Percentiles rank a stretch among this genome's conserved stretches.
phyloP scores from a whole-genome alignment of 1,139 yeast genomes.

The Diutina neorugosa region DNA sequence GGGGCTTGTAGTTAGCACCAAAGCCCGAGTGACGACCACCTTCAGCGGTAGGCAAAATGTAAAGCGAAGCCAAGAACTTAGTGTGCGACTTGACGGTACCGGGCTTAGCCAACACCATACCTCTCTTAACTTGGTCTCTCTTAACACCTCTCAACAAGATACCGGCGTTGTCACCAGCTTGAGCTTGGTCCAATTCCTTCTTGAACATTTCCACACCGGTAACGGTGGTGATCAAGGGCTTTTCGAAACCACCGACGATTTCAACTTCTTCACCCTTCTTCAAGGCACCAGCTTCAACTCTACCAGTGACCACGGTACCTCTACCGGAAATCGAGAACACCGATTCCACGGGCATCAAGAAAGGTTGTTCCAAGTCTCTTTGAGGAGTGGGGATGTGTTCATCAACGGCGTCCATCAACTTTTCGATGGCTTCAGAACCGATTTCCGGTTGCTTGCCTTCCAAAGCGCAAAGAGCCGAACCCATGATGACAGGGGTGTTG shows the following conservation, averaged over 20 bases:
- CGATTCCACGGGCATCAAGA: conserved; percentile 95
- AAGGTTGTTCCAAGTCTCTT: conserved; percentile 94
- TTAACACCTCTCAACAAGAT: conserved; percentile 93
- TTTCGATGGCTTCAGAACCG: conserved; percentile 75
- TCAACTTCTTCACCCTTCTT: conserved; percentile 98
- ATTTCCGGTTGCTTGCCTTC: conserved; percentile 85
- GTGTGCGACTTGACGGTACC: conserved; percentile 88
- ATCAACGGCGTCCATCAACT: conserved; percentile 86
- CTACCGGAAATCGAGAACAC: conserved; percentile 98
- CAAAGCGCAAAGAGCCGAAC: conserved; percentile 95
- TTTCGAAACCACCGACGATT: conserved; percentile 83
- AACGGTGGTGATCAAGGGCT: conserved; percentile 85
- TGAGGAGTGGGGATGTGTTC: conserved; percentile 91
- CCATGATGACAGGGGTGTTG: conserved; percentile 95
- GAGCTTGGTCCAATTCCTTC: conserved; percentile 93
- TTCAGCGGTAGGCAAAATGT: conserved; percentile 89
- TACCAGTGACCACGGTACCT: conserved; percentile 98
- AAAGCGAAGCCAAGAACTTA: conserved; percentile 87
- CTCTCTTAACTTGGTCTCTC: conserved; percentile 94
- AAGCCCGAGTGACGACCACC: conserved; percentile 99
- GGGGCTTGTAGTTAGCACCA: conserved; percentile 96
- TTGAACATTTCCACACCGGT: conserved; percentile 99
- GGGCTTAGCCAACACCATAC: conserved; percentile 95
- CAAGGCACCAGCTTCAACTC: conserved; percentile 95
- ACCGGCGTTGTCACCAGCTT: conserved; percentile 99